phyloP scores from a whole-genome alignment of 2,329 filamentous ascomycete genomes.

The Xylaria multiplex region DNA sequence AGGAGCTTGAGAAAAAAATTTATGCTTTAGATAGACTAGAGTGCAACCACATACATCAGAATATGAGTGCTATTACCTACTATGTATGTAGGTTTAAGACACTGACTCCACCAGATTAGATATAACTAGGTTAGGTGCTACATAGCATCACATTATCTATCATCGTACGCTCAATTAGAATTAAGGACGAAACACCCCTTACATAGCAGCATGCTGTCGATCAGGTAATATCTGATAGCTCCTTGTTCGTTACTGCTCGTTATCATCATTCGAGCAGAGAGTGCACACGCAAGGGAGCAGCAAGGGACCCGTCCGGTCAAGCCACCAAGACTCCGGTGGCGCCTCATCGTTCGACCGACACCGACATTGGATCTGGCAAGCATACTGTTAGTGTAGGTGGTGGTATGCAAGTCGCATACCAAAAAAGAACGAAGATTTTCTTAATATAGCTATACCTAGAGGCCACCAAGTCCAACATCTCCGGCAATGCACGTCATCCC shows the following conservation, averaged over 20 bases:
- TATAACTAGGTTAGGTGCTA: background rate
- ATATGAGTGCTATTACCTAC: constrained; percentile 3
- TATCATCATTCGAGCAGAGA: background rate
- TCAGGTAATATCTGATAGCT: constrained; percentile 14
- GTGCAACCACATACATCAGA: constrained; percentile 15
- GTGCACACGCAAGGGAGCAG: constrained; percentile 3
- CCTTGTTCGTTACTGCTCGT: background rate
- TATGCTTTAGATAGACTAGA: constrained; percentile 5
- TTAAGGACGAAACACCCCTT: background rate
- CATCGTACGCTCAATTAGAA: background rate
- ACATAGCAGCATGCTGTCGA: background rate
- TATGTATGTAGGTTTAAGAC: constrained; percentile 14
- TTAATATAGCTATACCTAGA: background rate
- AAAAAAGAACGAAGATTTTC: background rate
- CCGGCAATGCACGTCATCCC: constrained; percentile 24
- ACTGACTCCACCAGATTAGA: background rate
- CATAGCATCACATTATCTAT: too few relatives aligned
- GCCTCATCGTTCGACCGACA: constrained; percentile 21
- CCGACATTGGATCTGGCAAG: constrained; percentile 9
- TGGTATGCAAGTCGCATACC: background rate
- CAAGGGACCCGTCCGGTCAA: background rate
- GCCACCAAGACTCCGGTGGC: constrained; percentile 17
- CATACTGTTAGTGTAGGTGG: background rate
- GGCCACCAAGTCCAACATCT: background rate
- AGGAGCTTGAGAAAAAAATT: constrained; percentile 25